A percentile compares a stretch with the other conserved stretches of the same genome.
Conservation (phyloP, 495 filamentous ascomycete species). For the Aspergillus haitiensis region DNA sequence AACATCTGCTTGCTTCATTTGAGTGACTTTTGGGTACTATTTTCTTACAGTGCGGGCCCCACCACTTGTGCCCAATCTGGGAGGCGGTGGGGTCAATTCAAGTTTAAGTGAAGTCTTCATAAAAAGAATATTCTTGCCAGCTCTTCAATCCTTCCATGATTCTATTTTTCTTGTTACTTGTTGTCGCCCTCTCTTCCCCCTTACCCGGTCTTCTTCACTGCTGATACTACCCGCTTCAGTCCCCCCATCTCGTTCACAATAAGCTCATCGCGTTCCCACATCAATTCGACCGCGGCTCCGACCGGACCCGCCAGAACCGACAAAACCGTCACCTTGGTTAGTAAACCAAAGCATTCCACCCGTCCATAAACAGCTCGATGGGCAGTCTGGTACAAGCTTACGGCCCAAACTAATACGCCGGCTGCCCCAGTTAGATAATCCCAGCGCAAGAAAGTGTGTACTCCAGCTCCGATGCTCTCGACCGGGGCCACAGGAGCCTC, state of each 20-base stretch:
- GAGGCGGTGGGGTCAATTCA: background rate
- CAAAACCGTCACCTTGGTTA: conserved; percentile 43
- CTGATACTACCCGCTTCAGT: conserved; percentile 22
- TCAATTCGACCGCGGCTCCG: conserved; percentile 50
- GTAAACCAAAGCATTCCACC: conserved; percentile 30
- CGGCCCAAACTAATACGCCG: conserved; percentile 56
- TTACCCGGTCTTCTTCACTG: conserved; percentile 24
- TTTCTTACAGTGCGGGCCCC: background rate
- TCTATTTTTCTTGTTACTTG: background rate
- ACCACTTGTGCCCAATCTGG: background rate
- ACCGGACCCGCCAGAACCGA: conserved; percentile 49
- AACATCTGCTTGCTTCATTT: background rate
- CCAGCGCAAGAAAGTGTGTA: conserved; percentile 57
- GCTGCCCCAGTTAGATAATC: conserved; percentile 56
- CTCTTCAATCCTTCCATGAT: background rate
- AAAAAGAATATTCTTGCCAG: background rate
- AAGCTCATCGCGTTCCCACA: conserved; percentile 60
- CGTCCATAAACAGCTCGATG: conserved; percentile 38
- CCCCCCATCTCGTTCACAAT: conserved; percentile 37
- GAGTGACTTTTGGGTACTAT: background rate
- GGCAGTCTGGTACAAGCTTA: conserved; percentile 42
- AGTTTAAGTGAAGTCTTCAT: background rate
- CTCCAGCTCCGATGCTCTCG: conserved; percentile 47
- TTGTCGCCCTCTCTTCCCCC: too few species aligned
- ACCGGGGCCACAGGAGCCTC: conserved; percentile 34